phyloP scores from a whole-genome alignment of 169 alveolate genomes.

The Cystoisospora suis region DNA sequence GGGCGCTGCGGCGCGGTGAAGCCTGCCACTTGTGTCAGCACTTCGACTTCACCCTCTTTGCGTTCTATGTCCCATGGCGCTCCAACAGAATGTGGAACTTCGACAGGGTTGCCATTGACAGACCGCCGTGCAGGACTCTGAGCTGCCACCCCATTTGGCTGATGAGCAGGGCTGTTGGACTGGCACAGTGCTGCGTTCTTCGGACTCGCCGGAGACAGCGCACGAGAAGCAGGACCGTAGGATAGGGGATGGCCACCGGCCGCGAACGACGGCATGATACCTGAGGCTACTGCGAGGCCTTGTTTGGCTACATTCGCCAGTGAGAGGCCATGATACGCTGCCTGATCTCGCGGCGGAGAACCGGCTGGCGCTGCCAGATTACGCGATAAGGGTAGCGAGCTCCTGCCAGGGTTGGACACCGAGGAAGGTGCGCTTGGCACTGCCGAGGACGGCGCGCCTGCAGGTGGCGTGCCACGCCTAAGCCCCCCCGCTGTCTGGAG shows the following conservation, averaged over 20 bases:
- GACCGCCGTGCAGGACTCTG: no score
- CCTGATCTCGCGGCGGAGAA: neutral
- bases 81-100: no score
- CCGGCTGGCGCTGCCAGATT: neutral
- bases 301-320: neutral
- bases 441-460: neutral
- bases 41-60: neutral
- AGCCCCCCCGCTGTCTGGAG: neutral
- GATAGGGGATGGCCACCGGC: neutral
- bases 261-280: conserved; percentile 7
- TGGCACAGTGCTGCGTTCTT: no score
- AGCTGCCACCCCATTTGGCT: no score
- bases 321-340: conserved; percentile 2
- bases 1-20: conserved; percentile 3
- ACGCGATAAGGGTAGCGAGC: no score
- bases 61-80: no score
- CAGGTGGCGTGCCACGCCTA: neutral
- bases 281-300: conserved; percentile 6
- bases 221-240: no score
- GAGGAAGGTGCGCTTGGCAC: neutral
- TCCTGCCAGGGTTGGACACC: no score
- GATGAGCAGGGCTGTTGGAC: no score
- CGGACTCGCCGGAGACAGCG: no score
- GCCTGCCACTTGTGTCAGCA: neutral
- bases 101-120: no score